A percentile compares a stretch with the other conserved stretches of the same genome.
phyloP scores from a whole-genome alignment of 805 yeast species.

The Yamadazyma takamatsuzukensis region DNA sequence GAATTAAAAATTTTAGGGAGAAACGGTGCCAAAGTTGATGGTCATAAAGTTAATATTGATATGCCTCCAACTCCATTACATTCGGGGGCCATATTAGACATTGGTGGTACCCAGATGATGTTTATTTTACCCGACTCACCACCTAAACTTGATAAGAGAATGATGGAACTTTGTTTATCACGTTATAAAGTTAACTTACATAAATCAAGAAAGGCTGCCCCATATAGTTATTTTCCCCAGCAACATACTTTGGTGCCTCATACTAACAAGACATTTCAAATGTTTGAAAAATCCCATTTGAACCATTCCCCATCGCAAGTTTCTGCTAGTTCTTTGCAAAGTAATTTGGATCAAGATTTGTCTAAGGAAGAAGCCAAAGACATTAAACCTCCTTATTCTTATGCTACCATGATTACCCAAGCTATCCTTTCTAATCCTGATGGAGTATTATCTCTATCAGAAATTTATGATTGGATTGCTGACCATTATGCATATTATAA shows the following conservation, averaged over 20 bases:
- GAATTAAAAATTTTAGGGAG: constrained; percentile 80
- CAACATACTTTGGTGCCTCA: constrained; percentile 15
- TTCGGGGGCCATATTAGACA: constrained; percentile 89
- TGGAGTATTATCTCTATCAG: constrained; percentile 84
- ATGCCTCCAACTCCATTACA: constrained; percentile 53
- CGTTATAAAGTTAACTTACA: constrained; percentile 24
- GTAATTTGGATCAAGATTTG: constrained; percentile 56
- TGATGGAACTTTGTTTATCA: constrained; percentile 36
- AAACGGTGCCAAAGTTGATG: constrained; percentile 91
- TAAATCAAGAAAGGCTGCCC: constrained; percentile 18
- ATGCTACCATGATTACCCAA: constrained; percentile 98
- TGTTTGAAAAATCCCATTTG: constrained; percentile 44
- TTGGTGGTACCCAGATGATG: constrained; percentile 99
- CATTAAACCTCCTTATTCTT: constrained; percentile 93
- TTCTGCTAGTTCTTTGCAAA: constrained; percentile 42
- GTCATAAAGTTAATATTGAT: constrained; percentile 51
- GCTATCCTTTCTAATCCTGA: constrained; percentile 87
- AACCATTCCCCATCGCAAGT: constrained; percentile 35
- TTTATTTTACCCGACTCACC: constrained; percentile 90
- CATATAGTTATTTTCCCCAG: constrained; percentile 16
- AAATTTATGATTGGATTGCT: constrained; percentile 89
- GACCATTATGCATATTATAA: constrained; percentile 87
- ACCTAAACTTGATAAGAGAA: constrained; percentile 58
- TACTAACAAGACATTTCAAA: constrained; percentile 47
- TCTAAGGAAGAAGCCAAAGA: constrained; percentile 90